Conservation (phyloP, 1,284 basidiomycete genomes). For the Peniophora sp. region DNA sequence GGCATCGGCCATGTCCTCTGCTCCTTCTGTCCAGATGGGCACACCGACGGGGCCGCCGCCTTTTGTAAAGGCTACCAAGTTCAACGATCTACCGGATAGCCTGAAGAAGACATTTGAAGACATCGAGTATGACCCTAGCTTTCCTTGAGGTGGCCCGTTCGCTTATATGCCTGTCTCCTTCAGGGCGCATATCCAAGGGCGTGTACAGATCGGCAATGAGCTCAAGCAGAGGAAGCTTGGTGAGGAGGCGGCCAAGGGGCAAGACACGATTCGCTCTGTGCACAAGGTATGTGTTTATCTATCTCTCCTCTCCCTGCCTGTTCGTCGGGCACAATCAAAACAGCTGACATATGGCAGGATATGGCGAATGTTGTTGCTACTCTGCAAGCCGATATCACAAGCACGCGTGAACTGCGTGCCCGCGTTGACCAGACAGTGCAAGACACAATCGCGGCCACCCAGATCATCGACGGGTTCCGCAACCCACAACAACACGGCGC, state of each 20-base stretch:
- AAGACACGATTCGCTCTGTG: conserved; percentile 55
- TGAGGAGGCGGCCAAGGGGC: conserved; percentile 64
- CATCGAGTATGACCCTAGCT: too few relatives aligned
- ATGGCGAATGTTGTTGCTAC: conserved; percentile 52
- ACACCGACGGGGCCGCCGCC: conserved; percentile 31
- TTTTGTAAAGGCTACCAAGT: conserved; percentile 71
- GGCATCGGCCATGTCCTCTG: conserved; percentile 6
- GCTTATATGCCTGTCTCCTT: neutral
- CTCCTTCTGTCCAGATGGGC: conserved; percentile 13
- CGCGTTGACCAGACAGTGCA: conserved; percentile 72
- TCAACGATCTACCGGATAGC: conserved; percentile 74
- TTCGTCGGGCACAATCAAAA: neutral
- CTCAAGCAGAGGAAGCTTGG: conserved; percentile 70
- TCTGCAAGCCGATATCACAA: conserved; percentile 59
- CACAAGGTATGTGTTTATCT: conserved; percentile 46
- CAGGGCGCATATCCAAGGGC: conserved; percentile 68
- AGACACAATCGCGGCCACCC: conserved; percentile 65
- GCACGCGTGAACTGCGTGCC: conserved; percentile 58
- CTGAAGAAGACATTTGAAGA: conserved; percentile 57
- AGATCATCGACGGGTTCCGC: conserved; percentile 68
- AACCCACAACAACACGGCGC: conserved; percentile 61
- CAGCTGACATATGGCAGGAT: conserved; percentile 32
- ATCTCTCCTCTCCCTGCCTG: neutral
- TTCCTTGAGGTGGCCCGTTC: too few relatives aligned
- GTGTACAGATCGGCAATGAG: conserved; percentile 70